These are phyloP conservation scores for Claviceps sp. DNA, from an alignment of 2,329 filamentous ascomycete species.

Conservation along the genomic window DNA sequence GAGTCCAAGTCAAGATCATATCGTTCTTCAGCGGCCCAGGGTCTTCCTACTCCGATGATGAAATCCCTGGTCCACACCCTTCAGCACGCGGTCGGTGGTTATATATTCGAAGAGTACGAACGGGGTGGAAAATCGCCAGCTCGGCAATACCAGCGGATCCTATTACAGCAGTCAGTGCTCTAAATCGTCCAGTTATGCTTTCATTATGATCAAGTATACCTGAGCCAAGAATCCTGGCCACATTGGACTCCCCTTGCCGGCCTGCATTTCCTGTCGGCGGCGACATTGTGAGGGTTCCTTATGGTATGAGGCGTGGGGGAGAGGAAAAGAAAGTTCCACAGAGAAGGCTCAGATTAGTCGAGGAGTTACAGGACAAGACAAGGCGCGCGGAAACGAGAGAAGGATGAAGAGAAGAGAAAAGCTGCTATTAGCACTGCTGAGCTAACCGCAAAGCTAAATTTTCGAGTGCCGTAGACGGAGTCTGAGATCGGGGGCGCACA, in stretches of 20 bases:
- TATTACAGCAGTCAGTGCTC: conserved; percentile 25
- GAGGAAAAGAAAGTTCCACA: neutral
- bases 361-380: neutral
- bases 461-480: neutral
- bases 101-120: conserved; percentile 26
- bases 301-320: neutral
- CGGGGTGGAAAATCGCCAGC: conserved; percentile 83
- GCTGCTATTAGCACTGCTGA: neutral
- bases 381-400: neutral
- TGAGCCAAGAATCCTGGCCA: conserved; percentile 80
- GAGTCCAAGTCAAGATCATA: too few species aligned
- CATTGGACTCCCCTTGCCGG: conserved; percentile 69
- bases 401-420: neutral
- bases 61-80: too few species aligned
- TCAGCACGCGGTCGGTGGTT: too few species aligned
- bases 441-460: conserved; percentile 6
- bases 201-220: conserved; percentile 38
- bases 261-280: conserved; percentile 33
- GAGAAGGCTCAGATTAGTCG: neutral
- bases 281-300: conserved; percentile 38
- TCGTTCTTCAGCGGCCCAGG: too few species aligned
- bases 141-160: conserved; percentile 89
- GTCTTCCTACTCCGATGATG: too few species aligned
- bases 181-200: neutral
- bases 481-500: conserved; percentile 8